Percentiles rank a stretch among this genome's conserved stretches.
Evolutionary conservation across 305 asterid species (phyloP).

Genomic region (Rubia tinctorum): DNA sequence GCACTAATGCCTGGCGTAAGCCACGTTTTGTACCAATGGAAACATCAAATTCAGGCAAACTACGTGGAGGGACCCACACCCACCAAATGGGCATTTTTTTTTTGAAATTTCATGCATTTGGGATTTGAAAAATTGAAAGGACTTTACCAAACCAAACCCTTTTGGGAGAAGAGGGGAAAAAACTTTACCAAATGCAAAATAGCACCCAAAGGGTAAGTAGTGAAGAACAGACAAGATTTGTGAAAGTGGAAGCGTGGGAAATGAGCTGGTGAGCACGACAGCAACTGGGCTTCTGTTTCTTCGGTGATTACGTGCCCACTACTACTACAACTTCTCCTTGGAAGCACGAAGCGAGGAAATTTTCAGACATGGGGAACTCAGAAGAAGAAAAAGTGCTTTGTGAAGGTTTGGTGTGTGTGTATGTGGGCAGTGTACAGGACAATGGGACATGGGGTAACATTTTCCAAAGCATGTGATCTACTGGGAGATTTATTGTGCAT

Average conservation of each 20-base stretch:
- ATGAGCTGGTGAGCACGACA: conserved; percentile 30
- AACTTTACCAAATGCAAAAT: conserved; percentile 3
- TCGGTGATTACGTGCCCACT: conserved; percentile 14
- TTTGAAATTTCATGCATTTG: conserved; percentile 9
- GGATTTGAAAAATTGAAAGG: neutral
- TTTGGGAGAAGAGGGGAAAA: neutral
- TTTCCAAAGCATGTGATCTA: conserved; percentile 17
- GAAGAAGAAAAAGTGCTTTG: neutral
- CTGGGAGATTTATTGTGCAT: conserved; percentile 2
- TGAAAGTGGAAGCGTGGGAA: neutral
- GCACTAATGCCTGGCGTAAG: conserved; percentile 30
- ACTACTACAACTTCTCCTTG: conserved; percentile 5
- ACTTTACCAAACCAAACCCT: conserved; percentile 11
- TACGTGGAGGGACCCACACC: conserved; percentile 11
- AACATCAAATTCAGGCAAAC: conserved; percentile 15
- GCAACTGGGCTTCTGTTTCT: conserved; percentile 8
- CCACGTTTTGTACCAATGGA: conserved; percentile 27
- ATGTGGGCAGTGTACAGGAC: neutral
- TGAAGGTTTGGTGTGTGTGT: neutral
- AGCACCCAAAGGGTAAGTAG: neutral
- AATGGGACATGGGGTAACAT: neutral
- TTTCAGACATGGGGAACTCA: neutral
- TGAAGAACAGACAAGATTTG: neutral
- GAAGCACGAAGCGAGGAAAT: neutral
- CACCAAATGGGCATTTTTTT: conserved; percentile 18